Evolutionary conservation across 257 asterid genomes (phyloP), one percentile per base, ranked within the genome.

Genomic region (Lavandula angustifolia): DNA sequence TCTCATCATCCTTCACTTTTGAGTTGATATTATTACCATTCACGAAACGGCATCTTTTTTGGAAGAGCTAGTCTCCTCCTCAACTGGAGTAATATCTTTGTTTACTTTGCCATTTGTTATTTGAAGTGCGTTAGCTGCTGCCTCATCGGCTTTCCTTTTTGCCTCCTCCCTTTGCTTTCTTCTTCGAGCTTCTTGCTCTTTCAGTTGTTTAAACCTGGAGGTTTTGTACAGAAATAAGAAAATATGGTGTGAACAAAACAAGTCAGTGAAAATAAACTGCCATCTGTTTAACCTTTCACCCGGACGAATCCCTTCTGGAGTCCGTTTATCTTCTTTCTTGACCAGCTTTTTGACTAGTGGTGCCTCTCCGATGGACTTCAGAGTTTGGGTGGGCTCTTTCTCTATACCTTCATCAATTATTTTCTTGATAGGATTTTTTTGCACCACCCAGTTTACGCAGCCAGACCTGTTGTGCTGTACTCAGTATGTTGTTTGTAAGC

Each of bases 401-500:
- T 70, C 74, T 43, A 65, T 58, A 34, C 54, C 50, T 37, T 85
- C 81, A 52, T 84, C 80, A 53, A 73, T 82, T 10, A 81, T 68
- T 80, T 79, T 79, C 63, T 38, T 75, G 42, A 79, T 41, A 9
- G 92, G 91, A 74, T 74, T 84, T 62, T 62, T 81, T 76, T 0
- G 97, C 97, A 44, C 99, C 99, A 3, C 99, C 99, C 69, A 87
- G 70, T 75, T 87, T 90, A 66, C 91, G 88, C 53, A 94, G 85
- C 95, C 96, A 90, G 35, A 90, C 85, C 77, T 89, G 97, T 69
- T 94, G 97, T 47, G 70, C 83, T 8, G 99, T 87, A 80, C 96
- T 94, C 34, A 90, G 81, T 52, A 94, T 82, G 78, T 94, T 94
- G 77, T 94, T 94, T 58, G 99, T 94, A 66, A 94, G 80, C 99